A percentile compares a stretch with the other conserved stretches of the same genome.
phyloP scores from a whole-genome alignment of 345 rosid species.

The Anacardium occidentale region DNA sequence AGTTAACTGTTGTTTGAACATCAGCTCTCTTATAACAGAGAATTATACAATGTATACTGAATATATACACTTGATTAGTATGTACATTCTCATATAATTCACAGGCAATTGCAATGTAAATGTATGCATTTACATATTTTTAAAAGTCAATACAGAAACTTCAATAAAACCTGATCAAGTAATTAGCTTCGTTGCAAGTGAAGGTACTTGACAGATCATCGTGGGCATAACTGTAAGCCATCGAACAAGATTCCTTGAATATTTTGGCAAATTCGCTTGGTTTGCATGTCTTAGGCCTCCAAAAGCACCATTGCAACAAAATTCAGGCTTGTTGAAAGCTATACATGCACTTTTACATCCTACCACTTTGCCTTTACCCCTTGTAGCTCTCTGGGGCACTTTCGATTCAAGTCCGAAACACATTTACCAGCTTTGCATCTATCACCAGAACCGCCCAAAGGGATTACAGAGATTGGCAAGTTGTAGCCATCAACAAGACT shows the following conservation, averaged over 20 bases:
- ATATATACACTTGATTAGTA: too few species aligned
- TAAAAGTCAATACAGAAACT: not conserved
- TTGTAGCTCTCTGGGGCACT: conserved; percentile 38
- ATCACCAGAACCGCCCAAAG: conserved; percentile 25
- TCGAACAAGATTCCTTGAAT: conserved; percentile 47
- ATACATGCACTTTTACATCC: conserved; percentile 54
- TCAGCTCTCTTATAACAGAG: too few species aligned
- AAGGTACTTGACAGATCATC: conserved; percentile 46
- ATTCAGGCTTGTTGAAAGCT: conserved; percentile 39
- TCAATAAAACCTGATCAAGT: conserved; percentile 40
- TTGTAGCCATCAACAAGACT: conserved; percentile 51
- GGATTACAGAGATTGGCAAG: conserved; percentile 36
- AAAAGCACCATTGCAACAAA: conserved; percentile 46
- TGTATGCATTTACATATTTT: not conserved
- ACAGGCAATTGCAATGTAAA: not conserved
- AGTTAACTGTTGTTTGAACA: too few species aligned
- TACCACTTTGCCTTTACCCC: conserved; percentile 30
- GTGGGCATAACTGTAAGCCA: conserved; percentile 50
- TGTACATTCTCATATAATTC: too few species aligned
- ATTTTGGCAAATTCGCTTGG: conserved; percentile 44
- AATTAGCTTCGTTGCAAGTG: conserved; percentile 37
- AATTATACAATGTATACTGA: too few species aligned
- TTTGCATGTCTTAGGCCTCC: conserved; percentile 42
- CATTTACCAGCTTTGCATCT: conserved; percentile 31
- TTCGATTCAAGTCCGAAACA: conserved; percentile 31